Conservation (phyloP, 2,329 filamentous ascomycete genomes). For the Erysiphe neolycopersici region DNA sequence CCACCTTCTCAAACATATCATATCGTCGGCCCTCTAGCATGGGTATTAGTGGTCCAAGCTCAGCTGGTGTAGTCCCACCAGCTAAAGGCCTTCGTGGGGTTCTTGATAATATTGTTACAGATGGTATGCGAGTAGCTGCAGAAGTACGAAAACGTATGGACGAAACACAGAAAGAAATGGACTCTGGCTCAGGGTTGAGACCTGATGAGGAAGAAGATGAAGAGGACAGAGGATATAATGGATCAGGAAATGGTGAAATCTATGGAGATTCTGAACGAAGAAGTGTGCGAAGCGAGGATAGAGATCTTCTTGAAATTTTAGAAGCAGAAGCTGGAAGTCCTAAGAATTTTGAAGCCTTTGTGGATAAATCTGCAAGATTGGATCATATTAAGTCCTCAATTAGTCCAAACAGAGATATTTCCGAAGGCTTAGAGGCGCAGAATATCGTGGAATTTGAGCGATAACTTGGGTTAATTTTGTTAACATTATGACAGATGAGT, state of each 20-base stretch:
- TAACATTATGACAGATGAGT: neutral
- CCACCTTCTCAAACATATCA: slow-evolving; percentile 55
- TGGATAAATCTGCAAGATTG: slow-evolving; percentile 1
- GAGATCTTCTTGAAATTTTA: slow-evolving; percentile 45
- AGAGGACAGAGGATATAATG: slow-evolving; percentile 19
- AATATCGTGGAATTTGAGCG: slow-evolving; percentile 22
- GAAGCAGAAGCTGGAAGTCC: slow-evolving; percentile 36
- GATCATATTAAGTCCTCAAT: neutral
- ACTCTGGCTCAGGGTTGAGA: slow-evolving; percentile 54
- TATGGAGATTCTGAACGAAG: slow-evolving; percentile 31
- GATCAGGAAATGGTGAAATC: slow-evolving; percentile 17
- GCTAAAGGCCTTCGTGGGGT: slow-evolving; percentile 68
- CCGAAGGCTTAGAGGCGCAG: slow-evolving; percentile 9
- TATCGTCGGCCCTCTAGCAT: slow-evolving; percentile 19
- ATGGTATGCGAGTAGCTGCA: slow-evolving; percentile 84
- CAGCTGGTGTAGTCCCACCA: slow-evolving; percentile 14
- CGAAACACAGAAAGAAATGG: slow-evolving; percentile 75
- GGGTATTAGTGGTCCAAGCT: slow-evolving; percentile 7
- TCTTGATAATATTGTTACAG: slow-evolving; percentile 88
- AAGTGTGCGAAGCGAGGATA: slow-evolving; percentile 37
- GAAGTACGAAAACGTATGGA: slow-evolving; percentile 87
- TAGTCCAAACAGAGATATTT: neutral
- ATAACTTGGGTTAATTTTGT: slow-evolving; percentile 2
- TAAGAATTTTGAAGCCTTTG: slow-evolving; percentile 10
- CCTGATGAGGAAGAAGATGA: slow-evolving; percentile 45